phyloP scores from a whole-genome alignment of 2,329 filamentous ascomycete genomes.

The Fusarium udum region DNA sequence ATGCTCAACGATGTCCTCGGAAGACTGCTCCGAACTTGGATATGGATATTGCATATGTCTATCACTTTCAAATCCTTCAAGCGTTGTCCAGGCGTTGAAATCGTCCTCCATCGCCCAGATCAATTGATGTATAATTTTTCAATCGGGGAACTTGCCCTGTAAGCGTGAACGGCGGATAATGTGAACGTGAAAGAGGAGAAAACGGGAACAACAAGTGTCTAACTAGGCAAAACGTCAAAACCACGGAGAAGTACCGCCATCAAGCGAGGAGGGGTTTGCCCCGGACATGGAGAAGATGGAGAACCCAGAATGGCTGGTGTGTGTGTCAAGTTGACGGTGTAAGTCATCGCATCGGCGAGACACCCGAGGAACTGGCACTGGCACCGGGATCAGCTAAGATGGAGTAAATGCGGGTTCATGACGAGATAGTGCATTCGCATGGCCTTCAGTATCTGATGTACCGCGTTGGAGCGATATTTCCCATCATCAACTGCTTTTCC shows the following conservation, averaged over 20 bases:
- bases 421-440: constrained; percentile 25
- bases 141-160: background rate
- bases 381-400: constrained; percentile 34
- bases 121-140: constrained; percentile 4
- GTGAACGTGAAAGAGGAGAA: constrained; percentile 20
- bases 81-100: background rate
- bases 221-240: constrained; percentile 8
- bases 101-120: background rate
- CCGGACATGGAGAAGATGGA: constrained; percentile 24
- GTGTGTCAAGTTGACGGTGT: constrained; percentile 21
- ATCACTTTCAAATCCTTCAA: background rate
- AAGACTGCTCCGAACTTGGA: constrained; percentile 22
- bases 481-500: background rate
- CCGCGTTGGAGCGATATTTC: background rate
- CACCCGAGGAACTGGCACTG: constrained; percentile 40
- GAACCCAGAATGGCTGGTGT: constrained; percentile 22
- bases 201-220: constrained; percentile 6
- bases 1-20: constrained; percentile 20
- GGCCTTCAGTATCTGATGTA: background rate
- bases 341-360: constrained; percentile 22
- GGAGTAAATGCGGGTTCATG: constrained; percentile 26
- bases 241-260: constrained; percentile 4
- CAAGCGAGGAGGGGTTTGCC: constrained; percentile 30
- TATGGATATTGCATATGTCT: background rate
- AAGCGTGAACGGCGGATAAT: background rate